Conservation (phyloP, 129 eudicot genomes). For the Chrysanthemum lavandulifolium region DNA sequence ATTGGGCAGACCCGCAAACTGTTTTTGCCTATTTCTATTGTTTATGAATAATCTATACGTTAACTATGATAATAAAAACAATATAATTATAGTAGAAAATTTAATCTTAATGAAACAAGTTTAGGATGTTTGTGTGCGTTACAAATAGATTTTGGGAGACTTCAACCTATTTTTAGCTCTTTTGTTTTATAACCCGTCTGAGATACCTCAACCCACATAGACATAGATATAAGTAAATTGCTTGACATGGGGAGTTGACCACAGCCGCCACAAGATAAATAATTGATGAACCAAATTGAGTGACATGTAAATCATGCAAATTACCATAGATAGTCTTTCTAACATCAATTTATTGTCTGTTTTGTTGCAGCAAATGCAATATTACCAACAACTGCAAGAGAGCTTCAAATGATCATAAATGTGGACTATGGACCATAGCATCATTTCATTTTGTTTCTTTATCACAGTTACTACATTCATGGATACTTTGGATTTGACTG, state of each 20-base stretch:
- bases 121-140: background rate
- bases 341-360: background rate
- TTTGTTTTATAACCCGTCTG: no score
- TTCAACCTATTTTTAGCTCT: no score
- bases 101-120: background rate
- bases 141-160: no score
- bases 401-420: constrained; percentile 44
- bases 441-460: background rate
- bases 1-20: background rate
- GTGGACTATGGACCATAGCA: background rate
- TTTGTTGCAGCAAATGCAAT: constrained; percentile 63
- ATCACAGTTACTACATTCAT: background rate
- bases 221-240: no score
- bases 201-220: no score
- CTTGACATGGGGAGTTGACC: no score
- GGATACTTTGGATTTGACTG: background rate
- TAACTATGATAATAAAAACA: background rate
- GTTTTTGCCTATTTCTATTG: background rate
- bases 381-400: constrained; percentile 42
- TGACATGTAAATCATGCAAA: background rate
- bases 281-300: no score
- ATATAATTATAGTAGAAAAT: background rate
- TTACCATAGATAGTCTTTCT: background rate
- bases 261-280: no score
- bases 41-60: background rate